Percentiles rank a stretch among this genome's conserved stretches.
These are phyloP conservation scores for Agarophyton chilense DNA, from an alignment of 23 red algal genomes.

Conservation along the genomic window DNA sequence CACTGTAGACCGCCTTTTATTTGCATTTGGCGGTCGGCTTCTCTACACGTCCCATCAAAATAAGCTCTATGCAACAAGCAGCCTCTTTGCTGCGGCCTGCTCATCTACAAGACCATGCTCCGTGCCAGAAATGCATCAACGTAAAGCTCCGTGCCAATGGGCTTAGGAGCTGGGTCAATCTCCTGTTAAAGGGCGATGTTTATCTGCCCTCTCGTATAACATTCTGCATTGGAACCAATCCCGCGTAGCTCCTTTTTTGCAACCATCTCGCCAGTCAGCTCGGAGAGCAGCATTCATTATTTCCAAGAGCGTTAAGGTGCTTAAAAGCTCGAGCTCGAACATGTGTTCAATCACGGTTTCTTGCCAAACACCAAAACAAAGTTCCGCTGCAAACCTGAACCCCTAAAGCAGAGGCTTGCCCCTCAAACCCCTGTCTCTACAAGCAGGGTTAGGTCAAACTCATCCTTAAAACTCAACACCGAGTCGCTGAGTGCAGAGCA, in stretches of 20 bases:
- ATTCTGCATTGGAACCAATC: constrained; percentile 1
- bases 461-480: not conserved
- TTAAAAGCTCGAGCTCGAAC: constrained; percentile 2
- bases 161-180: not conserved
- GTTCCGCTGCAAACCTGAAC: not conserved
- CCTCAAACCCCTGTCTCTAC: not conserved
- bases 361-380: not conserved
- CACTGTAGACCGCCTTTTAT: not conserved
- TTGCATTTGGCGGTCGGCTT: not conserved
- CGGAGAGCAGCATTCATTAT: not conserved
- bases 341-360: not conserved
- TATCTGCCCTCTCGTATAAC: not conserved
- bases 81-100: not conserved
- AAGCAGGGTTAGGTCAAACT: not conserved
- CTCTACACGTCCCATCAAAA: not conserved
- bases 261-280: not conserved
- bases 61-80: not conserved
- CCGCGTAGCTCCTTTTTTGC: not conserved
- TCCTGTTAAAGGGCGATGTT: not conserved
- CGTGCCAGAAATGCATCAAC: not conserved
- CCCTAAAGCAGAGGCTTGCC: not conserved
- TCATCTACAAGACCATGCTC: not conserved
- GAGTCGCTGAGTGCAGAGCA: not conserved
- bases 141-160: not conserved
- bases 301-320: not conserved